These are phyloP conservation scores for Melanogaster broomeanus DNA, from an alignment of 768 basidiomycete genomes.

Conservation along the genomic window DNA sequence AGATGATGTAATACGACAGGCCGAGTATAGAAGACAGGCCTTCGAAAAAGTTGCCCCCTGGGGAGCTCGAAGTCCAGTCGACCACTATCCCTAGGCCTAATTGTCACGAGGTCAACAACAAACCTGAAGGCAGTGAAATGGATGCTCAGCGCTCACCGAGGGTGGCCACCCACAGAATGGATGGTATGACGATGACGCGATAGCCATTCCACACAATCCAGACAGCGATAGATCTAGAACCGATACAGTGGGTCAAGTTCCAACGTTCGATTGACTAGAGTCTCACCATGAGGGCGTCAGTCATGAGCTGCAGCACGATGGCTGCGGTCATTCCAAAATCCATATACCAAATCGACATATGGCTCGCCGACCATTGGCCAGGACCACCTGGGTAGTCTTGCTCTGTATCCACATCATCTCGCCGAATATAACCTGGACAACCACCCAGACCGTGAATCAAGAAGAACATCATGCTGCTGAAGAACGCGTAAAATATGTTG, in stretches of 20 bases:
- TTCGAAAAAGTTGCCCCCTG: conserved; percentile 19
- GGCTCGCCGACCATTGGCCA: conserved; percentile 30
- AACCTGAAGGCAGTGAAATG: background rate
- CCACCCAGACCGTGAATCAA: conserved; percentile 35
- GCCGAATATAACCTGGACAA: conserved; percentile 30
- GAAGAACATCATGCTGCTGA: conserved; percentile 29
- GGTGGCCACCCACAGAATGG: conserved; percentile 23
- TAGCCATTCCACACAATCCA: conserved; percentile 31
- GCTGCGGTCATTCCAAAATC: conserved; percentile 31
- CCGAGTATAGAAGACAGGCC: conserved; percentile 17
- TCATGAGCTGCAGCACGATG: conserved; percentile 35
- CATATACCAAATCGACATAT: conserved; percentile 30
- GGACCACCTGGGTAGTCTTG: conserved; percentile 36
- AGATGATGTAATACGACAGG: conserved; percentile 19
- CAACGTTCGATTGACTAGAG: background rate
- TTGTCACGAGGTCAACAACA: too few species aligned
- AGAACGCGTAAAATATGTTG: conserved; percentile 23
- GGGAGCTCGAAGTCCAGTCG: conserved; percentile 13
- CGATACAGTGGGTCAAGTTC: conserved; percentile 1
- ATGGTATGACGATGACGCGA: conserved; percentile 18
- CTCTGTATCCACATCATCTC: conserved; percentile 39
- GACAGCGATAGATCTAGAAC: conserved; percentile 41
- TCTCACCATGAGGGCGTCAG: conserved; percentile 41
- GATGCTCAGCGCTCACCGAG: conserved; percentile 28
- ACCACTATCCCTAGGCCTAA: conserved; percentile 20